Base-by-base conservation (phyloP, 2,329 filamentous ascomycete genomes). In the Colletotrichum destructivum region DNA sequence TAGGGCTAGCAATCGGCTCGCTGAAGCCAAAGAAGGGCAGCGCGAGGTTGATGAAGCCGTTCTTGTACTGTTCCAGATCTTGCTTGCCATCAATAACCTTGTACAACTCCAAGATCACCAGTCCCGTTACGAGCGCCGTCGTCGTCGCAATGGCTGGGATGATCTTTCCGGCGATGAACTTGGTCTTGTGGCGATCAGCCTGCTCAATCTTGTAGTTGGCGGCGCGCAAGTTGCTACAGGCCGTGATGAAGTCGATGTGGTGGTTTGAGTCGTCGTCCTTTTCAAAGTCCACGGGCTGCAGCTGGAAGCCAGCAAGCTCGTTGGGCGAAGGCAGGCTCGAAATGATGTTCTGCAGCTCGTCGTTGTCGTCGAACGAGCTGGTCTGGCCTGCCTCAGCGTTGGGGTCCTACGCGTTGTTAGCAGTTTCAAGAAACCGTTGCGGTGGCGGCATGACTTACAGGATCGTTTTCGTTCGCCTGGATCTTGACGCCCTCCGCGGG, bases 91-190 rank as follows among this genome's bases (percentile, higher is more conserved):
- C 96, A 56, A 99, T 88, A 74, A 99, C 90, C 90, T 99, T 99
- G 91, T 94, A 98, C 59, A 98, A 85, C 85, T 99, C 96, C 56
- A 99, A 86, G 18, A 97, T 89, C 64, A 99, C 95, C 56, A 99
- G 88, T 70, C 96, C 96, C 3, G 96, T 99, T 15, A 98, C 96
- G 69, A 99, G 87, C 3, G 96, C 96, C 3, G 96, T 99, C 0
- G 96, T 98, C 3, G 96, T 99, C 55, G 96, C 96, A 82, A 99
- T 99, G 56, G 96, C 96, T 26, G 96, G 96, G 75, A 99, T 99
- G 77, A 99, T 99, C 89, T 99, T 99, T 81, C 96, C 96, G 42
- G 96, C 97, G 80, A 99, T 99, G 83, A 99, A 98, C 87, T 99
- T 99, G 73, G 96, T 99, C 91, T 96, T 97, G 88, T 98, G 96